Evolutionary conservation across 2,329 filamentous ascomycete species (phyloP), one percentile per base, ranked within the genome.

Genomic region (Aureobasidium melanogenum): DNA sequence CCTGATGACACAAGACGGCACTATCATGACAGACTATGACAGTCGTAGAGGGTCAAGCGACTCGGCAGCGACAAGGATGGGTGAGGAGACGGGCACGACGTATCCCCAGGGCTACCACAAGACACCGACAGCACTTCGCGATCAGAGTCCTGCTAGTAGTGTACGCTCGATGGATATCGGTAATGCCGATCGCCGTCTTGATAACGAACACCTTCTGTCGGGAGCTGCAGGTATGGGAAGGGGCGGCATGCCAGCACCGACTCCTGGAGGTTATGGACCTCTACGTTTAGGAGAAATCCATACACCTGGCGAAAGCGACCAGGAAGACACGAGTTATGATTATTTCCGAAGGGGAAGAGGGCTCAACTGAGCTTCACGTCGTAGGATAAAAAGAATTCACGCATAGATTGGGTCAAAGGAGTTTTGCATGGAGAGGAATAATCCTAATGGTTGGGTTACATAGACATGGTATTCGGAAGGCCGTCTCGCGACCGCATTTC

Each of bases 41-140:
- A 70, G 69, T 19, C 64, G 69, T 22, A 59, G 56, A 30, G 56
- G 56, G 2, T 59, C 56, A 9, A 30, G 24, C 10, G 70, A 71
- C 50, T 71, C 69, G 0, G 68, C 71, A 9, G 55, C 68, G 0
- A 73, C 72, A 4, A 64, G 66, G 24, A 67, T 65, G 10, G 71
- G 65, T 2, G 64, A 68, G 0, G 61, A 65, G 1, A 39, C 19
- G 12, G 75, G 75, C 19, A 73, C 75, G 22, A 72, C 70, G 1
- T 80, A 80, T 63, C 78, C 78, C 2, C 67, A 71, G 0, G 78
- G 78, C 7, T 80, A 80, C 63, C 78, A 80, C 63, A 71, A 73
- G 12, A 78, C 78, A 14, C 76, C 76, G 2, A 69, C 68, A 5
- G 68, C 70, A 15, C 66, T 77, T 15, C 69, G 77, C 9, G 76